Percentiles rank a stretch among this genome's conserved stretches.
Evolutionary conservation across 768 basidiomycete genomes (phyloP).

Genomic region (Xanthoconium purpureum): DNA sequence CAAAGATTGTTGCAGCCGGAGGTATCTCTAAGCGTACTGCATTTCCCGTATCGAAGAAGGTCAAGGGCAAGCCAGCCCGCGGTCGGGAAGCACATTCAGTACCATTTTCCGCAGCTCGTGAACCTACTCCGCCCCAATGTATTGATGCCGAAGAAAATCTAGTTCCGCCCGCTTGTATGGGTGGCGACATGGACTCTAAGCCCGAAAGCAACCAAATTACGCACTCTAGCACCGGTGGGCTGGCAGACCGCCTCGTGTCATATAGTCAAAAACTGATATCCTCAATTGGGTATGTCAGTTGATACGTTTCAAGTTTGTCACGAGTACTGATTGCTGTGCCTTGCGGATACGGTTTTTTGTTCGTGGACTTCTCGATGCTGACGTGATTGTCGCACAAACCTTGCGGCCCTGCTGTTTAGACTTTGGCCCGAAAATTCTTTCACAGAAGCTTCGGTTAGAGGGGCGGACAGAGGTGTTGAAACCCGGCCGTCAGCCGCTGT

Average conservation of each 20-base stretch:
- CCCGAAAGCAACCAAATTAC: constrained; percentile 17
- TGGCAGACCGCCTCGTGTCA: constrained; percentile 48
- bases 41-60: constrained; percentile 18
- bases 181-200: constrained; percentile 31
- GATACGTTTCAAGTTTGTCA: constrained; percentile 18
- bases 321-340: constrained; percentile 27
- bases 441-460: constrained; percentile 12
- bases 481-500: constrained; percentile 3
- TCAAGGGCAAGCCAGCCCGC: constrained; percentile 13
- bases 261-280: constrained; percentile 46
- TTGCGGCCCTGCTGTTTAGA: constrained; percentile 25
- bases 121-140: constrained; percentile 12
- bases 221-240: constrained; percentile 29
- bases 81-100: constrained; percentile 10
- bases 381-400: constrained; percentile 26
- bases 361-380: constrained; percentile 20
- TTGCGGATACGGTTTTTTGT: constrained; percentile 14
- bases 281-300: constrained; percentile 44
- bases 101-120: constrained; percentile 8
- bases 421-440: constrained; percentile 25
- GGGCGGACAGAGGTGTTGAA: constrained; percentile 1
- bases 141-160: constrained; percentile 10
- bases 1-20: constrained; percentile 18
- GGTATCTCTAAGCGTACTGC: constrained; percentile 18
- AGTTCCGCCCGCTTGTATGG: constrained; percentile 19